Percentiles rank a stretch among this genome's conserved stretches.
These are phyloP conservation scores for Neurospora intermedia DNA, from an alignment of 495 filamentous ascomycete genomes.

Conservation along the genomic window DNA sequence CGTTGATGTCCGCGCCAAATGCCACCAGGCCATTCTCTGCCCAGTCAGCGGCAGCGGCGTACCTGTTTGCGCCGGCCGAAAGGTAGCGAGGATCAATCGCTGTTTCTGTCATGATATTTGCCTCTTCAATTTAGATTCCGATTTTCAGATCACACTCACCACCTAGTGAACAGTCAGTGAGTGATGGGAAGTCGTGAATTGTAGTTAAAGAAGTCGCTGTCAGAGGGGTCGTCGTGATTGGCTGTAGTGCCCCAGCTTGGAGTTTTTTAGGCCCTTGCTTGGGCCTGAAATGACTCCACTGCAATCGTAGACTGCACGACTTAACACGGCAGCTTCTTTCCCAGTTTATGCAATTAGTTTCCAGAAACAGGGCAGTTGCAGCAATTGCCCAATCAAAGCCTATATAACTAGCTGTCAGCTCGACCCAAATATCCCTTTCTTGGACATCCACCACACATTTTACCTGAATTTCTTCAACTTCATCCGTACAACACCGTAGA, in stretches of 20 bases:
- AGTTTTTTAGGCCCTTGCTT: background rate
- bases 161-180: background rate
- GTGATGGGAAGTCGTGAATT: background rate
- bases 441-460: background rate
- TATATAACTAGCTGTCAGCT: background rate
- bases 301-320: background rate
- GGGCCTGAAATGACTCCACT: background rate
- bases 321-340: background rate
- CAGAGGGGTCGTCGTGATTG: background rate
- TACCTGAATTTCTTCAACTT: background rate
- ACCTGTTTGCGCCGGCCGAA: slow-evolving; percentile 79
- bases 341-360: background rate
- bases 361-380: background rate
- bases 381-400: background rate
- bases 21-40: slow-evolving; percentile 63
- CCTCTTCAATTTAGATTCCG: background rate
- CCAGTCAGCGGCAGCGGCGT: slow-evolving; percentile 88
- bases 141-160: background rate
- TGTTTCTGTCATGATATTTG: slow-evolving; percentile 10
- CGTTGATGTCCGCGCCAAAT: slow-evolving; percentile 78
- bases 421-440: background rate
- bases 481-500: background rate
- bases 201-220: background rate
- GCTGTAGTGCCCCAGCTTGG: background rate
- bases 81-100: slow-evolving; percentile 46